Percentiles rank a stretch among this genome's conserved stretches.
Conservation (phyloP, 2,329 filamentous ascomycete genomes). For the Botrytis paeoniae region DNA sequence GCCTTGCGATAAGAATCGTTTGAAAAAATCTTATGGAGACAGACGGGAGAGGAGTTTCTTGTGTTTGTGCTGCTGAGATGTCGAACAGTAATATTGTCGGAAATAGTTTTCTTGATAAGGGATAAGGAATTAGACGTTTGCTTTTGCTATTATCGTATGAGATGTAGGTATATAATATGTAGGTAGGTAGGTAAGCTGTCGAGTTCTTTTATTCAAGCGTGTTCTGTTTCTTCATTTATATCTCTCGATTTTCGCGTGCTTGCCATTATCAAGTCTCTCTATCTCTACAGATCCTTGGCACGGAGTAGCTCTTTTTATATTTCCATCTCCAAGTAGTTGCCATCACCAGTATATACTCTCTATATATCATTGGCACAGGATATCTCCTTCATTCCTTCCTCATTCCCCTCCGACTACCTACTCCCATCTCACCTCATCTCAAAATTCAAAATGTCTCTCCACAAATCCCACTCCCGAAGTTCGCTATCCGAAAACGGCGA, state of each 20-base stretch:
- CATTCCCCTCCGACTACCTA: not conserved
- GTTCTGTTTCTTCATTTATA: not conserved
- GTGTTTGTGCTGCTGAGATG: not conserved
- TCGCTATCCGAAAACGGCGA: not conserved
- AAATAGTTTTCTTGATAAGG: slow-evolving; percentile 7
- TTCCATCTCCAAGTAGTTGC: not conserved
- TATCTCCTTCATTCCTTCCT: not conserved
- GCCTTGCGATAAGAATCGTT: not conserved
- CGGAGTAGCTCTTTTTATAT: not conserved
- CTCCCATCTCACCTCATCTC: not conserved
- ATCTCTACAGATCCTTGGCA: not conserved
- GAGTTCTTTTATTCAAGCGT: not conserved
- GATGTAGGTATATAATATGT: not conserved
- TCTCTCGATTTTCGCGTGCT: not conserved
- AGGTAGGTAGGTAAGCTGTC: not conserved
- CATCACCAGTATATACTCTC: too few species aligned
- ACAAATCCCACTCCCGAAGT: not conserved
- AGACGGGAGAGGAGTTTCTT: not conserved
- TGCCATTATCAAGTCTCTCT: not conserved
- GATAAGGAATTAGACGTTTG: not conserved
- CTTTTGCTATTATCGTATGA: not conserved
- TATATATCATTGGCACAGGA: not conserved
- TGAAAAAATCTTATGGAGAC: not conserved
- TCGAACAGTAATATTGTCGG: not conserved
- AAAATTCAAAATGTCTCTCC: not conserved